Evolutionary conservation across 2,329 filamentous ascomycete species (phyloP), one percentile per base, ranked within the genome.

Genomic region (Onygenales sp.): DNA sequence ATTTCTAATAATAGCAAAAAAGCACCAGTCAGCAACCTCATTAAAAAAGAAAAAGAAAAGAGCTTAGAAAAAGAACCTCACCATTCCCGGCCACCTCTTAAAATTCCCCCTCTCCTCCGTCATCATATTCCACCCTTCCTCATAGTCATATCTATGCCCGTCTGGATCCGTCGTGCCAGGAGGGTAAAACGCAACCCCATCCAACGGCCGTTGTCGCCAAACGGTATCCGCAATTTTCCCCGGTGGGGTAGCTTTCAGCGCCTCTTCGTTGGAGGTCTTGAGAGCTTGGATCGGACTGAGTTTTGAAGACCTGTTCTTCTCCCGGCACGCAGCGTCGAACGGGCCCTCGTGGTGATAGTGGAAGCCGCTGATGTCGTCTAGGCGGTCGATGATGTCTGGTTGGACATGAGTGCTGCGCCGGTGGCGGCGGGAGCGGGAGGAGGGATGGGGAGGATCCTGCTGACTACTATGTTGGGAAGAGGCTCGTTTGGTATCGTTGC

Each of bases 311-410:
- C 72, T 76, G 70, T 96, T 96, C 47, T 88, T 80, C 10, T 86
- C 81, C 1, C 85, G 75, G 51, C 88, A 77, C 2, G 88, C 86
- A 8, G 91, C 88, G 66, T 97, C 92, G 61, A 87, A 97, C 0
- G 92, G 92, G 0, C 92, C 91, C 58, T 86, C 88, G 63, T 97
- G 92, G 68, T 96, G 92, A 69, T 95, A 95, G 2, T 78, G 71
- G 14, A 77, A 78, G 49, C 80, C 79, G n/a, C 79, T 69, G 2
- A 78, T 74, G 51, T 74, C 77, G 65, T 95, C 92, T 1, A 97
- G 81, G 4, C 76, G 74, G 67, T 96, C 92, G 62, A 97, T 93
- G 7, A 78, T 76, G 67, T 97, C 91, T 1, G 88, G 80, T 45
- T 79, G 80, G 31, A 84, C 80, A 13, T 53, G 53, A 27, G 54